Conservation (phyloP, 164 flowering plant genomes). For the Vitis amurensis region DNA sequence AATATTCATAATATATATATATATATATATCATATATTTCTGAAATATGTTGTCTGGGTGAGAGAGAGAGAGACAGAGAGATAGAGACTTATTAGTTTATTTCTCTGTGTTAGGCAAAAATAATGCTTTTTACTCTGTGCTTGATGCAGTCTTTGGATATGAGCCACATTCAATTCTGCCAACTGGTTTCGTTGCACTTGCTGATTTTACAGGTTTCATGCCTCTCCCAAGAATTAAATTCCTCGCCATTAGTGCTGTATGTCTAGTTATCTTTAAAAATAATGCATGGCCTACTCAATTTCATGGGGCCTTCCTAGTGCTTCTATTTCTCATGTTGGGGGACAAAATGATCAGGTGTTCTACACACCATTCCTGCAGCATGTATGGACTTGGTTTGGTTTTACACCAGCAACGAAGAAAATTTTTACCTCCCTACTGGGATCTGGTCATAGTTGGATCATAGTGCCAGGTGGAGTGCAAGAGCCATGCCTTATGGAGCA, state of each 20-base stretch:
- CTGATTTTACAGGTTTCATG: slow-evolving; percentile 77
- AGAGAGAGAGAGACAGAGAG: no score
- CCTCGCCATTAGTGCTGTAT: slow-evolving; percentile 90
- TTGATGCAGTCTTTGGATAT: slow-evolving; percentile 75
- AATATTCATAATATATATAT: no score
- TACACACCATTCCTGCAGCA: slow-evolving; percentile 90
- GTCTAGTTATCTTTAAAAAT: slow-evolving; percentile 13
- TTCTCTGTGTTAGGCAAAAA: no score
- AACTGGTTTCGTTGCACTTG: slow-evolving; percentile 75
- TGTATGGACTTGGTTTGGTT: slow-evolving; percentile 95
- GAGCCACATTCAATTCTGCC: slow-evolving; percentile 98
- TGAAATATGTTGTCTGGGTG: no score
- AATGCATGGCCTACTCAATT: not conserved
- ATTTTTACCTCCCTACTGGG: slow-evolving; percentile 63
- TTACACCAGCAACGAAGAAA: slow-evolving; percentile 72
- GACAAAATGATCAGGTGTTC: slow-evolving; percentile 54
- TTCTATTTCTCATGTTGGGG: not conserved
- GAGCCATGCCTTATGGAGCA: slow-evolving; percentile 76
- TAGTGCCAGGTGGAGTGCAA: slow-evolving; percentile 95
- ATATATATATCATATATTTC: no score
- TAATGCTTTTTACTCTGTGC: not conserved
- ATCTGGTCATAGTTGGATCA: slow-evolving; percentile 84
- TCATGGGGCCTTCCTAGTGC: not conserved
- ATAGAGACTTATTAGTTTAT: no score
- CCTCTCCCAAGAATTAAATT: slow-evolving; percentile 79